Evolutionary conservation across 768 basidiomycete genomes (phyloP).

Genomic region (Exidia glandulosa): DNA sequence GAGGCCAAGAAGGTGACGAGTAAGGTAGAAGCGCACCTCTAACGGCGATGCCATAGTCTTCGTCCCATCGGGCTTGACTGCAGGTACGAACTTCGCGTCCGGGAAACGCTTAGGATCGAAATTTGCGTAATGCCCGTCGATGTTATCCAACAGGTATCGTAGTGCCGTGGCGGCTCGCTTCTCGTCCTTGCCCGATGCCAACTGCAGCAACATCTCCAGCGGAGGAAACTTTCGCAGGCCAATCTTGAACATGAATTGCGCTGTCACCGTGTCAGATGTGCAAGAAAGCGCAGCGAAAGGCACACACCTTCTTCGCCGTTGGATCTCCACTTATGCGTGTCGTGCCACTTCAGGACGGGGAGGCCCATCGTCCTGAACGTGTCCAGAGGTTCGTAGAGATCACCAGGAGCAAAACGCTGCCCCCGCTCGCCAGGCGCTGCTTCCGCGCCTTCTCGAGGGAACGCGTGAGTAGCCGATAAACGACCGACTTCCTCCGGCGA

Average conservation of each 20-base stretch:
- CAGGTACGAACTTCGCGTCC: constrained; percentile 69
- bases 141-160: constrained; percentile 74
- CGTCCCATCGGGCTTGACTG: constrained; percentile 38
- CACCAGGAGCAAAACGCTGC: constrained; percentile 47
- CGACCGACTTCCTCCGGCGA: constrained; percentile 44
- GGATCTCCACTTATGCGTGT: constrained; percentile 62
- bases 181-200: constrained; percentile 51
- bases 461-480: constrained; percentile 58
- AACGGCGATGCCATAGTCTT: constrained; percentile 45
- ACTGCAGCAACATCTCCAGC: constrained; percentile 48
- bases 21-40: constrained; percentile 37
- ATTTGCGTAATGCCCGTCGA: constrained; percentile 43
- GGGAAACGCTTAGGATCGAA: constrained; percentile 47
- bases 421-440: constrained; percentile 25
- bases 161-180: constrained; percentile 51
- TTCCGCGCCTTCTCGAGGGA: constrained; percentile 31
- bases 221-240: constrained; percentile 62
- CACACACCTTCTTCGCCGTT: constrained; percentile 75
- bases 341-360: constrained; percentile 83
- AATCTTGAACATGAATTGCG: constrained; percentile 65
- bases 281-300: neutral
- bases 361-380: constrained; percentile 60
- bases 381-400: constrained; percentile 79
- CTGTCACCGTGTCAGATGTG: constrained; percentile 27
- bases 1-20: neutral